Evolutionary conservation across 306 rosid genomes (phyloP), one percentile per base, ranked within the genome.

Genomic region (Gynostemma pentaphyllum): DNA sequence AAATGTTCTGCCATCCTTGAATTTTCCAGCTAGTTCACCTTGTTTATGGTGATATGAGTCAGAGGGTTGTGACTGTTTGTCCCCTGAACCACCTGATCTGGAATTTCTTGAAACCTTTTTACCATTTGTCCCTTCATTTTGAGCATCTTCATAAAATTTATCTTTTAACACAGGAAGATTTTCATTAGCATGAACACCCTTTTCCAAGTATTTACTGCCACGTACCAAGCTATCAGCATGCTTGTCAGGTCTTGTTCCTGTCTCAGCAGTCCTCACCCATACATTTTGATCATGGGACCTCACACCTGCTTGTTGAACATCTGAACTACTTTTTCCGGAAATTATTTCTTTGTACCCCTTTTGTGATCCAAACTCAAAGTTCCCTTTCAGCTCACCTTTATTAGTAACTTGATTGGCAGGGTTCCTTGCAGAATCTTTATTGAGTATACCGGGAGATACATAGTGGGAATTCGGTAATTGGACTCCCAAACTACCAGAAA

Each of bases 351-450:
- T 79, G 76, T 57, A 67, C 62, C 78, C 92, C 69, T 77, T 91
- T 59, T 77, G 82, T 45, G 75, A 73, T 70, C 82, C 85, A 73
- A 72, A 66, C 65, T 72, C 79, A 48, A 72, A 56, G 70, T 79
- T 81, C 53, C 76, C 87, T 62, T 74, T 86, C 78, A 78, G 74
- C 36, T 84, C 98, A 73, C 59, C 69, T 74, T 79, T 79, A 77
- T 74, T 79, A 32, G 66, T 39, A 4, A n/a, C 63, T 79, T 72
- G 84, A 60, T 52, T 66, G 49, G 74, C 46, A 34, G 84, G 78
- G 36, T 67, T 87, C 74, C 71, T 80, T 29, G 50, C 70, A 64
- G 78, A 28, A 76, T 78, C 88, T 82, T 77, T 90, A 56, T 60
- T 56, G 45, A 74, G 71, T 74, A 80, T 82, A 28, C 69, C 45